A percentile compares a stretch with the other conserved stretches of the same genome.
Evolutionary conservation across 176 grass and related monocot genomes (phyloP).

Genomic region (Microstegium vimineum): DNA sequence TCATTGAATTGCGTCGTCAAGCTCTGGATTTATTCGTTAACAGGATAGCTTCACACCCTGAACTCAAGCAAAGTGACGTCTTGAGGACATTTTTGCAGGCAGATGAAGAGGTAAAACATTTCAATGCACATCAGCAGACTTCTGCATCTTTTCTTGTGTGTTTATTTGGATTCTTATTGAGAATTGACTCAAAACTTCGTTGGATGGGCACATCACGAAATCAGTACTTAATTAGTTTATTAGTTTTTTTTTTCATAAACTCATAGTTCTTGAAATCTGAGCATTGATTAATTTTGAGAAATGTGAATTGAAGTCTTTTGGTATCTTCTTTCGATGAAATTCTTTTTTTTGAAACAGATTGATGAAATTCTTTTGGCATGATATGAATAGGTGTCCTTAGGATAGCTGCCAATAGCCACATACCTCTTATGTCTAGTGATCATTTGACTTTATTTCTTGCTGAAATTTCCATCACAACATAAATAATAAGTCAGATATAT

Average conservation of each 20-base stretch:
- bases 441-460: slow-evolving; percentile 13
- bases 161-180: not conserved
- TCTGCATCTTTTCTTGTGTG: not conserved
- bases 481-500: not conserved
- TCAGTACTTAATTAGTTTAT: not conserved
- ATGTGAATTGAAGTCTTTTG: not conserved
- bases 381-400: not conserved
- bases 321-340: not conserved
- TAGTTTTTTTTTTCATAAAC: not conserved
- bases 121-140: not conserved
- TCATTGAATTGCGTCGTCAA: slow-evolving; percentile 95
- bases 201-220: not conserved
- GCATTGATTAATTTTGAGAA: not conserved
- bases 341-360: too few relatives aligned
- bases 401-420: not conserved
- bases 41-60: slow-evolving; percentile 88
- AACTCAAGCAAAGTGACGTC: slow-evolving; percentile 87
- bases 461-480: not conserved
- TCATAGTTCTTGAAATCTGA: not conserved
- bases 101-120: slow-evolving; percentile 88
- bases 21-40: slow-evolving; percentile 88
- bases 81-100: slow-evolving; percentile 88
- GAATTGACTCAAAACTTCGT: not conserved
- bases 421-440: not conserved
- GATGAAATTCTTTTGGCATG: not conserved